Conservation (phyloP, 352 stramenopile genomes). For the Pythium diclinum region DNA sequence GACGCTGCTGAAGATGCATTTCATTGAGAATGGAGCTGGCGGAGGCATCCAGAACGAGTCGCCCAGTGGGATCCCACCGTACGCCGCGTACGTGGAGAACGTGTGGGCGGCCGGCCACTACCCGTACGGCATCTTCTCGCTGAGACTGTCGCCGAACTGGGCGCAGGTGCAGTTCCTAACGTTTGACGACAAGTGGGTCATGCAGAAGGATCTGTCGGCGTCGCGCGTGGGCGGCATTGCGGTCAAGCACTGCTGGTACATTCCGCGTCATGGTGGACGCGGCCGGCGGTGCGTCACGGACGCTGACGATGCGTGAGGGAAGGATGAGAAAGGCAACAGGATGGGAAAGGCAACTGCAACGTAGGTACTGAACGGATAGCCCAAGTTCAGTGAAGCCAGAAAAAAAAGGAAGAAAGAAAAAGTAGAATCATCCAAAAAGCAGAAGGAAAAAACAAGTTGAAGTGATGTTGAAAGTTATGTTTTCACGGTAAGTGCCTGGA, state of each 20-base stretch:
- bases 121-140: conserved; percentile 71
- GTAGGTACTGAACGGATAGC: conserved; percentile 15
- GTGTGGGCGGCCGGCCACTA: conserved; percentile 60
- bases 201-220: conserved; percentile 45
- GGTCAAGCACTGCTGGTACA: conserved; percentile 76
- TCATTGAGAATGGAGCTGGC: conserved; percentile 74
- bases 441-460: conserved; percentile 11
- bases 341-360: conserved; percentile 16
- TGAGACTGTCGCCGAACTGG: conserved; percentile 61
- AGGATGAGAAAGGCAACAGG: background rate
- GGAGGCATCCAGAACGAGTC: conserved; percentile 81
- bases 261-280: conserved; percentile 44
- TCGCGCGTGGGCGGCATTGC: conserved; percentile 51
- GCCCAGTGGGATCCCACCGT: conserved; percentile 60
- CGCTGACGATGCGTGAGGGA: conserved; percentile 10
- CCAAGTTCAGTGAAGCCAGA: background rate
- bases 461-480: background rate
- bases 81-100: conserved; percentile 47
- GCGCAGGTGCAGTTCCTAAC: conserved; percentile 70
- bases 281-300: conserved; percentile 15
- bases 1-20: conserved; percentile 50
- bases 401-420: conserved; percentile 2
- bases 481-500: background rate
- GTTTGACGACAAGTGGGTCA: conserved; percentile 59
- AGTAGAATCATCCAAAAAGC: conserved; percentile 8